Percentiles rank a stretch among this genome's conserved stretches.
Conservation (phyloP, 495 filamentous ascomycete genomes). For the Penicillium coffeae region DNA sequence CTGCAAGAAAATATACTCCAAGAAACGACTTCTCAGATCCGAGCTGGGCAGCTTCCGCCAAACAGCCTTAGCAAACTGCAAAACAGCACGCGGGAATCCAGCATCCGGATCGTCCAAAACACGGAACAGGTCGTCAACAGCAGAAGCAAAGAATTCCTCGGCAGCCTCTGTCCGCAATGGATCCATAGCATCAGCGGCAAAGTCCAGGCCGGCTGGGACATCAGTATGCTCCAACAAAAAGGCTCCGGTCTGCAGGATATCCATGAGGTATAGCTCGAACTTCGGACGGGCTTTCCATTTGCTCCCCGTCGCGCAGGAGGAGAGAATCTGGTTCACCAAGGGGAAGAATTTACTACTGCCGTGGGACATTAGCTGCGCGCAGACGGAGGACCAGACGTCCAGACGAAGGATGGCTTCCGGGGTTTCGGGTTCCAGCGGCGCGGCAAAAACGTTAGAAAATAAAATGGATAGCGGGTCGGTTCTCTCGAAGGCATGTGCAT, state of each 20-base stretch:
- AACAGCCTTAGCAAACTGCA: conserved; percentile 79
- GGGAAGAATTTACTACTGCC: conserved; percentile 41
- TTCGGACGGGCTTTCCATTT: conserved; percentile 86
- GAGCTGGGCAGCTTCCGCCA: conserved; percentile 68
- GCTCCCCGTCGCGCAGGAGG: conserved; percentile 79
- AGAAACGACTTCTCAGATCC: conserved; percentile 65
- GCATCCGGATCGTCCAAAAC: conserved; percentile 73
- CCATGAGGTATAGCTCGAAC: conserved; percentile 91
- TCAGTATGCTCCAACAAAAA: conserved; percentile 84
- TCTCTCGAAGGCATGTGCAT: conserved; percentile 67
- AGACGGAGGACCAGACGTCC: conserved; percentile 82
- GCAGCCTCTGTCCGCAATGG: conserved; percentile 72
- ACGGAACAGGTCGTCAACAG: conserved; percentile 77
- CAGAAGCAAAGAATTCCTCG: conserved; percentile 85
- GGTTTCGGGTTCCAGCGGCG: conserved; percentile 62
- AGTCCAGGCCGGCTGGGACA: conserved; percentile 35
- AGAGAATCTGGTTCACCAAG: conserved; percentile 52
- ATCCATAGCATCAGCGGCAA: conserved; percentile 50
- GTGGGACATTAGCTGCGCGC: conserved; percentile 62
- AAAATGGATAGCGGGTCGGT: conserved; percentile 83
- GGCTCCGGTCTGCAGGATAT: conserved; percentile 84
- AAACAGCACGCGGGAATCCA: conserved; percentile 78
- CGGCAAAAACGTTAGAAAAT: conserved; percentile 81
- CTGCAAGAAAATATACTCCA: conserved; percentile 76
- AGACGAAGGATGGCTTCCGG: conserved; percentile 76